Evolutionary conservation across 345 rosid species (phyloP).

Genomic region (Acer yangbiense): DNA sequence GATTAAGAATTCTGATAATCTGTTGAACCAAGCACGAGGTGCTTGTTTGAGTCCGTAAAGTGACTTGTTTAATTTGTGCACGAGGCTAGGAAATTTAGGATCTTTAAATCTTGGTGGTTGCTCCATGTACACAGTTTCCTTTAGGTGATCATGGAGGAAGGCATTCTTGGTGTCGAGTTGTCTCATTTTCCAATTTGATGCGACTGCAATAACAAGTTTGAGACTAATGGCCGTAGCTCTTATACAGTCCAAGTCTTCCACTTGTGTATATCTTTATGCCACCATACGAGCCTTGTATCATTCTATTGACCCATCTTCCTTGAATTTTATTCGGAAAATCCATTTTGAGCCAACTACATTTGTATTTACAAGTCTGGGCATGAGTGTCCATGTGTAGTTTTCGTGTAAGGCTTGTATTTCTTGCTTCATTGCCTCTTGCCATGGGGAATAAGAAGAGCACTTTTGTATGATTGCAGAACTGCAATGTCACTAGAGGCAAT

Average conservation of each 20-base stretch:
- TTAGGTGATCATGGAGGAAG: neutral
- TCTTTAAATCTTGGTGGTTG: neutral
- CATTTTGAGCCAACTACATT: neutral
- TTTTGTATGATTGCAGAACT: neutral
- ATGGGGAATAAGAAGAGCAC: neutral
- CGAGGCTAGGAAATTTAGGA: neutral
- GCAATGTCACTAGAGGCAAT: too few species aligned
- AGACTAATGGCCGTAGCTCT: too few species aligned
- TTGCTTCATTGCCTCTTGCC: neutral
- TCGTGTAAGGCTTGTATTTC: neutral
- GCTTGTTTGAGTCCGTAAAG: neutral
- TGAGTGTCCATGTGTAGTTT: neutral
- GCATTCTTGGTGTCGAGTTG: neutral
- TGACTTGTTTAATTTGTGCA: neutral
- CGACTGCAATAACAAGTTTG: neutral
- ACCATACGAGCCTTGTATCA: neutral
- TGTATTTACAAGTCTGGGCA: neutral
- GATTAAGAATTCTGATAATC: neutral
- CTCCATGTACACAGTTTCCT: neutral
- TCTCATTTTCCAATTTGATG: neutral
- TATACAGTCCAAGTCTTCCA: neutral
- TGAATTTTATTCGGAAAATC: neutral
- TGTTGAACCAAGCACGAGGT: neutral
- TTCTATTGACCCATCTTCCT: neutral
- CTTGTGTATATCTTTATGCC: too few species aligned